Evolutionary conservation across 2,329 filamentous ascomycete species (phyloP).

Genomic region (Ophiostoma piceae): DNA sequence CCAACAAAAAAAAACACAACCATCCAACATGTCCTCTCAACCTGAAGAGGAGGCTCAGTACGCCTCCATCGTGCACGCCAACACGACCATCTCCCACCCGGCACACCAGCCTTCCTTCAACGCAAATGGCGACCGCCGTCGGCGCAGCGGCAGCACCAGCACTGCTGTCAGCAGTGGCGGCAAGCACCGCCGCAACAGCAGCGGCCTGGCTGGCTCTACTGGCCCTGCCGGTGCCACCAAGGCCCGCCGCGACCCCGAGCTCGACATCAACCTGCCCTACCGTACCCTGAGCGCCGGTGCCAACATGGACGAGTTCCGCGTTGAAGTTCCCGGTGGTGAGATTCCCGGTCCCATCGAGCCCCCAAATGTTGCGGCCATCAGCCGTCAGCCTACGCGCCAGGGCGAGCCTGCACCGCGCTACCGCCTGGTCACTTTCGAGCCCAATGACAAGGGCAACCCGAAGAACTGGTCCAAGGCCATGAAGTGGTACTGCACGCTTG

Average conservation of each 20-base stretch:
- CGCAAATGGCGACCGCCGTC: not conserved
- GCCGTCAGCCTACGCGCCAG: constrained; percentile 23
- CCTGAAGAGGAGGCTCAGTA: constrained; percentile 16
- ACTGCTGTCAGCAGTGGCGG: constrained; percentile 6
- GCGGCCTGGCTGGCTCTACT: not conserved
- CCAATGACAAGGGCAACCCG: constrained; percentile 69
- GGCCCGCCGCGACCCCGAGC: constrained; percentile 31
- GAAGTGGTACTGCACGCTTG: constrained; percentile 84
- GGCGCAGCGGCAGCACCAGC: constrained; percentile 7
- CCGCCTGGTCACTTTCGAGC: constrained; percentile 59
- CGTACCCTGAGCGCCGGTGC: constrained; percentile 49
- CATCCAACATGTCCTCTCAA: constrained; percentile 7
- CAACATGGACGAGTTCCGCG: constrained; percentile 54
- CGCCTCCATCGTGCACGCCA: constrained; percentile 20
- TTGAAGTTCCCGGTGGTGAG: constrained; percentile 51
- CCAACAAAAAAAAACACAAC: not conserved
- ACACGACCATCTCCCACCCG: constrained; percentile 20
- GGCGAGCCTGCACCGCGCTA: constrained; percentile 34
- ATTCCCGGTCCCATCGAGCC: constrained; percentile 39
- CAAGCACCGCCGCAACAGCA: constrained; percentile 18
- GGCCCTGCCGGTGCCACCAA: constrained; percentile 16
- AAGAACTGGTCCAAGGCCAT: constrained; percentile 77
- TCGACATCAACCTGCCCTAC: constrained; percentile 49
- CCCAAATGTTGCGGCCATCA: constrained; percentile 45
- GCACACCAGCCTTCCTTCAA: not conserved